phyloP scores from a whole-genome alignment of 2,329 filamentous ascomycete genomes.

The Boeremia lycopersici region DNA sequence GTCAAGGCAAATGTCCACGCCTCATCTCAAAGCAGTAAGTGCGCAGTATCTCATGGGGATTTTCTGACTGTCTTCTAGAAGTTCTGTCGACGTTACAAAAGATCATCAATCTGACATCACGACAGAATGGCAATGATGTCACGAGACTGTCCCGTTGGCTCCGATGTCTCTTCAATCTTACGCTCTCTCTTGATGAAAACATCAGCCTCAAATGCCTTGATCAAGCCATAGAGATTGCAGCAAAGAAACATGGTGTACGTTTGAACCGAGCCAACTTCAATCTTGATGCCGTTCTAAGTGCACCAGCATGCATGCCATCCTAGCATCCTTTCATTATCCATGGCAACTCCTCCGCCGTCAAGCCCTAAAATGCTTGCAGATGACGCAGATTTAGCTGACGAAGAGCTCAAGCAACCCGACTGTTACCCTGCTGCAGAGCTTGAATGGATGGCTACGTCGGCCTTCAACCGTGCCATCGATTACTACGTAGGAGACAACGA shows the following conservation, averaged over 20 bases:
- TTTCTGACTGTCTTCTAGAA: constrained; percentile 19
- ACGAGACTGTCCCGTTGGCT: constrained; percentile 75
- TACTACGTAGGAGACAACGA: constrained; percentile 58
- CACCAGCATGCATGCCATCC: constrained; percentile 1
- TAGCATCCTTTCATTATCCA: background rate
- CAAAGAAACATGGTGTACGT: constrained; percentile 37
- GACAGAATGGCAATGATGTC: constrained; percentile 61
- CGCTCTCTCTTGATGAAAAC: constrained; percentile 62
- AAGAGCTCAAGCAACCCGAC: constrained; percentile 44
- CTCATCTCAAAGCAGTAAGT: constrained; percentile 43
- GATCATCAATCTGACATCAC: constrained; percentile 72
- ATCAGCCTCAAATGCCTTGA: constrained; percentile 66
- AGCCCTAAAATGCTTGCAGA: constrained; percentile 12
- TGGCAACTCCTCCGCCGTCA: constrained; percentile 21
- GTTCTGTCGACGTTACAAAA: constrained; percentile 58
- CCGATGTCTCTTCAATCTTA: constrained; percentile 74
- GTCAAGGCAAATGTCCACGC: constrained; percentile 33
- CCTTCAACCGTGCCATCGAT: constrained; percentile 70
- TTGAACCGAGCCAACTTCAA: background rate
- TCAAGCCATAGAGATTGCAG: constrained; percentile 59
- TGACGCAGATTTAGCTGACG: constrained; percentile 27
- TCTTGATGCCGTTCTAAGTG: constrained; percentile 8
- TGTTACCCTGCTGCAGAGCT: constrained; percentile 70
- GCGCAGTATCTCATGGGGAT: background rate
- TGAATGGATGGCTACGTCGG: constrained; percentile 73